Percentiles rank a stretch among this genome's conserved stretches.
Conservation (phyloP, 2,329 filamentous ascomycete species). For the Proliferodiscus dingleyae region DNA sequence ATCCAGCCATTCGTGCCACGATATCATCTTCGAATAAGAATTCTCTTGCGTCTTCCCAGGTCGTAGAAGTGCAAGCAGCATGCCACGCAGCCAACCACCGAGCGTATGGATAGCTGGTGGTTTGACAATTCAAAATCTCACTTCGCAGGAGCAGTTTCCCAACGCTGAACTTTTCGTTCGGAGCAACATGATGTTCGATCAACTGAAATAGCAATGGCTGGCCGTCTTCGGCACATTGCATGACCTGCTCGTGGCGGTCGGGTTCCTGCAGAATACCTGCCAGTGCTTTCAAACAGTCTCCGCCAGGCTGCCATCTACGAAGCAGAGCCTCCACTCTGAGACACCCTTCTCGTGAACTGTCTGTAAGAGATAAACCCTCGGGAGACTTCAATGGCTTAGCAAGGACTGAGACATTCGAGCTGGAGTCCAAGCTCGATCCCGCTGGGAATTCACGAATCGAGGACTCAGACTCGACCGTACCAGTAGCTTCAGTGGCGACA, state of each 20-base stretch:
- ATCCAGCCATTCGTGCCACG: slow-evolving; percentile 9
- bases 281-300: slow-evolving; percentile 10
- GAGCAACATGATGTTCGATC: slow-evolving; percentile 18
- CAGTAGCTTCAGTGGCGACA: not conserved
- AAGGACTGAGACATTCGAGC: not conserved
- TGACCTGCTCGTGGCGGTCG: slow-evolving; percentile 8
- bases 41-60: slow-evolving; percentile 17
- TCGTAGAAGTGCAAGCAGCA: slow-evolving; percentile 5
- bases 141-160: slow-evolving; percentile 17
- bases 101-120: not conserved
- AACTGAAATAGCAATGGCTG: slow-evolving; percentile 17
- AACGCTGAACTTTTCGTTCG: slow-evolving; percentile 14
- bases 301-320: slow-evolving; percentile 16
- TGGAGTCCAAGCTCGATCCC: not conserved
- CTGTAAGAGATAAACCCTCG: slow-evolving; percentile 6
- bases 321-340: slow-evolving; percentile 13
- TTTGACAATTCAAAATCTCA: slow-evolving; percentile 3
- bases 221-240: slow-evolving; percentile 5
- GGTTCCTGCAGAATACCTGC: slow-evolving; percentile 10
- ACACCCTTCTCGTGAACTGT: not conserved
- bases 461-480: not conserved
- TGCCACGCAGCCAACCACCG: slow-evolving; percentile 14
- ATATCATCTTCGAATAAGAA: slow-evolving; percentile 7
- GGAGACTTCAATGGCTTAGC: slow-evolving; percentile 2
- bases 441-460: not conserved